These are phyloP conservation scores for Holtermannia corniformis DNA, from an alignment of 768 basidiomycete species.

Conservation along the genomic window DNA sequence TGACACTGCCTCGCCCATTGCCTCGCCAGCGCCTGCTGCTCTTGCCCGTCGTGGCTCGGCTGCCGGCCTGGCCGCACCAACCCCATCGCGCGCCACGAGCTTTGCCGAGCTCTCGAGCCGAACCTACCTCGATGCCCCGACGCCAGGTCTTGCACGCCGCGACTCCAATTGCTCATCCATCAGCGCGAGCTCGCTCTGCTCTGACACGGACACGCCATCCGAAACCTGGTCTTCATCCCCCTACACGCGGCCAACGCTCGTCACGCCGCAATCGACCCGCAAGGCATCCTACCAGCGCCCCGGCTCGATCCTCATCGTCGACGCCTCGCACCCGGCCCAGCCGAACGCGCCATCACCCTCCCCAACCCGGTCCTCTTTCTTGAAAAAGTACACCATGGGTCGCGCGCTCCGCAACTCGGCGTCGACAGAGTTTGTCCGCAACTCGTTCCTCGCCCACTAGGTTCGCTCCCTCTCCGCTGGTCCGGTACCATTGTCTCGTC, in stretches of 20 bases:
- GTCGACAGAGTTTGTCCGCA: background rate
- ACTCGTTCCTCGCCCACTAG: background rate
- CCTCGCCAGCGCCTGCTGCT: background rate
- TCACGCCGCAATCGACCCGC: conserved; percentile 4
- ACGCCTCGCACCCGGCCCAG: conserved; percentile 3
- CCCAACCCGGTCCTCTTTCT: background rate
- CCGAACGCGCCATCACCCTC: background rate
- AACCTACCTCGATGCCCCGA: conserved; percentile 31
- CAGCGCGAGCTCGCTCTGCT: conserved; percentile 5
- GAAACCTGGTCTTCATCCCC: conserved; percentile 15
- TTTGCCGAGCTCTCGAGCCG: conserved; percentile 8
- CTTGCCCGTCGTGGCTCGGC: background rate
- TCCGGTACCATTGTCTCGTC: conserved; percentile 20
- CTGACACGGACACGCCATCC: conserved; percentile 11
- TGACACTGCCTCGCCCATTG: background rate
- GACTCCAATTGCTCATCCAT: conserved; percentile 20
- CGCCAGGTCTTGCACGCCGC: conserved; percentile 27
- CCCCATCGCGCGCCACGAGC: conserved; percentile 4
- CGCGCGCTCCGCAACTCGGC: background rate
- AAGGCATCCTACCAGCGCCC: conserved; percentile 33
- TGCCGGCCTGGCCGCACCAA: conserved; percentile 4
- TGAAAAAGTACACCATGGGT: background rate
- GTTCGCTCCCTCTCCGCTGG: too few species aligned
- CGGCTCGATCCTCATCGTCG: conserved; percentile 25
- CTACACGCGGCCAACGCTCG: background rate